phyloP scores from a whole-genome alignment of 1,284 basidiomycete species.

The Pseudozyma pruni region DNA sequence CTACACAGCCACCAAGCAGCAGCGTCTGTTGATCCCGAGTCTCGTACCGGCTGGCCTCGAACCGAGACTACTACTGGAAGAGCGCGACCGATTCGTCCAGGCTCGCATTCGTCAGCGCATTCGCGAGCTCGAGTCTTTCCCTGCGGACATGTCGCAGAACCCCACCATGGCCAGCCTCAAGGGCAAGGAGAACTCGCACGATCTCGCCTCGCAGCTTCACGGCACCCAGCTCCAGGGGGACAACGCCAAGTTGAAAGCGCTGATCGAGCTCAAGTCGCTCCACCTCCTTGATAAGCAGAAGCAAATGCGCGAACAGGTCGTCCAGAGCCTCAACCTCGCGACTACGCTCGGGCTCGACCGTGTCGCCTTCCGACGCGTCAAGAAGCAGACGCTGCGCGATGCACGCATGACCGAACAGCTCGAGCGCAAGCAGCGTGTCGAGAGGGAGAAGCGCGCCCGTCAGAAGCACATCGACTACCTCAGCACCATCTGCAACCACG shows the following conservation, averaged over 20 bases:
- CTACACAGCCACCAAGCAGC: slow-evolving; percentile 75
- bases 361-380: slow-evolving; percentile 85
- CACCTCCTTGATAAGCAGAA: slow-evolving; percentile 90
- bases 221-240: slow-evolving; percentile 64
- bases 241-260: slow-evolving; percentile 81
- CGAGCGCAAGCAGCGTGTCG: slow-evolving; percentile 89
- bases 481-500: slow-evolving; percentile 85
- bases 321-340: slow-evolving; percentile 87
- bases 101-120: slow-evolving; percentile 89
- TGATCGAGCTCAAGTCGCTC: slow-evolving; percentile 95
- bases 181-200: slow-evolving; percentile 44
- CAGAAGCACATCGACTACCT: slow-evolving; percentile 97
- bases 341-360: slow-evolving; percentile 89
- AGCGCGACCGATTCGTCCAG: slow-evolving; percentile 90
- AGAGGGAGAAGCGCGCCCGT: slow-evolving; percentile 92
- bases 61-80: slow-evolving; percentile 86
- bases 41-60: slow-evolving; percentile 93
- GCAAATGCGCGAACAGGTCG: slow-evolving; percentile 83
- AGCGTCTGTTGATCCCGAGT: slow-evolving; percentile 85
- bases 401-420: slow-evolving; percentile 88
- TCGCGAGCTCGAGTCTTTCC: slow-evolving; percentile 84
- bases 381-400: slow-evolving; percentile 88
- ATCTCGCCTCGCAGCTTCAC: slow-evolving; percentile 26
- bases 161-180: slow-evolving; percentile 51
- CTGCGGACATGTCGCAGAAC: slow-evolving; percentile 75